Percentiles rank a stretch among this genome's conserved stretches.
Conservation (phyloP, 1,139 yeast species). For the Suzukiozyma palmioleophila region DNA sequence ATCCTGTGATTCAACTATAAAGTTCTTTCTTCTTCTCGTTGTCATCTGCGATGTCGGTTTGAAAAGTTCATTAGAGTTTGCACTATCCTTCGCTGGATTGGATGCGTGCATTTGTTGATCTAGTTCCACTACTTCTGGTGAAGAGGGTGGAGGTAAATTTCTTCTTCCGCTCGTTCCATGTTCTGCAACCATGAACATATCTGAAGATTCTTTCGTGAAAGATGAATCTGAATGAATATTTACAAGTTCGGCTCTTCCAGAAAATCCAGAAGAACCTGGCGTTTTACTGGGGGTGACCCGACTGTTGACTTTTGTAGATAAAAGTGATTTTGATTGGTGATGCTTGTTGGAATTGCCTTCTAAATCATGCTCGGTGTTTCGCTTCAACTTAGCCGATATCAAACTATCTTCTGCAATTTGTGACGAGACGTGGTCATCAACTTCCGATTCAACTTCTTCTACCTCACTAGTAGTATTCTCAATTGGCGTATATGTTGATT, state of each 20-base stretch:
- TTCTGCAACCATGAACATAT: constrained; percentile 3
- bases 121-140: constrained; percentile 6
- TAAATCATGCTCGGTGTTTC: constrained; percentile 1
- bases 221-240: constrained; percentile 4
- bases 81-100: neutral
- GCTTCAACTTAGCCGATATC: constrained; percentile 8
- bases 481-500: constrained; percentile 3
- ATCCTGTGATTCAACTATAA: constrained; percentile 5
- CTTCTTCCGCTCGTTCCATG: constrained; percentile 4
- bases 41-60: constrained; percentile 4
- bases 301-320: too few relatives aligned
- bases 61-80: constrained; percentile 8
- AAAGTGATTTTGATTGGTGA: too few relatives aligned
- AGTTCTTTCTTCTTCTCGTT: constrained; percentile 4
- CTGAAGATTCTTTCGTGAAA: constrained; percentile 3
- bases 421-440: constrained; percentile 3
- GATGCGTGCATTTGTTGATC: neutral
- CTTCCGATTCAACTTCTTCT: constrained; percentile 13
- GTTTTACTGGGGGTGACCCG: too few relatives aligned
- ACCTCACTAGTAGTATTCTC: constrained; percentile 9
- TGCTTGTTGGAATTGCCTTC: neutral
- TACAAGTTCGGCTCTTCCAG: constrained; percentile 7
- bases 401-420: constrained; percentile 11
- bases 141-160: constrained; percentile 6
- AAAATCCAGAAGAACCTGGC: constrained; percentile 9